Evolutionary conservation across 2,329 filamentous ascomycete genomes (phyloP), one percentile per base, ranked within the genome.

Genomic region (Lachnellula hyalina): DNA sequence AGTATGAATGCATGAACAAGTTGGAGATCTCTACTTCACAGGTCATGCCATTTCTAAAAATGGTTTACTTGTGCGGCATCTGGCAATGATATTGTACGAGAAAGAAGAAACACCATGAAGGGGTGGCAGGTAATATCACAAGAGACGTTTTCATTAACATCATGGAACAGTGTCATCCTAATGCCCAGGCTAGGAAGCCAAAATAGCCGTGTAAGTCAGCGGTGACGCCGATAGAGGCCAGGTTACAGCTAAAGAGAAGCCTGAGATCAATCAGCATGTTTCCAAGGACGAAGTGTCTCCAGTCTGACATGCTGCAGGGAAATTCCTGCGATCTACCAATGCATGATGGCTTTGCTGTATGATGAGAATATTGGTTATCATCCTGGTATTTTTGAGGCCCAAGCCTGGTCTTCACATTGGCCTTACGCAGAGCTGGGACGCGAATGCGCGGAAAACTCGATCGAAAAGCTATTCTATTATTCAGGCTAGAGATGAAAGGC

Each of bases 121-220:
- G 95, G 89, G 74, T 95, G 15, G 89, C 88, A 0, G 75, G 80
- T 28, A 81, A 90, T 51, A 78, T 95, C 2, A 89, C 86, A 3
- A 78, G 75, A 53, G 89, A 94, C 69, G 77, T 87, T 44, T 93
- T 92, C 70, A 81, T 94, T 56, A 86, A 95, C 67, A 85, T 95
- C 61, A 94, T 94, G 89, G 89, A 95, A 71, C 90, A 95, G 71
- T 94, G 94, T 66, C 84, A 84, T 59, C 89, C 89, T 0, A 82
- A 87, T 60, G 90, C 88, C 0, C 84, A 95, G 69, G 90, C 95
- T 0, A 90, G 90, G 3, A 93, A 90, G 73, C 74, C 76, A 52
- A 82, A 73, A 62, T 73, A 75, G 54, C 67, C 64, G 56, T 67
- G 53, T 47, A 66, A 61, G 60, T 60, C 53, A 51, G 57, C 38